A percentile compares a stretch with the other conserved stretches of the same genome.
Evolutionary conservation across 805 yeast genomes (phyloP).

Genomic region (Saturnispora halmiae): DNA sequence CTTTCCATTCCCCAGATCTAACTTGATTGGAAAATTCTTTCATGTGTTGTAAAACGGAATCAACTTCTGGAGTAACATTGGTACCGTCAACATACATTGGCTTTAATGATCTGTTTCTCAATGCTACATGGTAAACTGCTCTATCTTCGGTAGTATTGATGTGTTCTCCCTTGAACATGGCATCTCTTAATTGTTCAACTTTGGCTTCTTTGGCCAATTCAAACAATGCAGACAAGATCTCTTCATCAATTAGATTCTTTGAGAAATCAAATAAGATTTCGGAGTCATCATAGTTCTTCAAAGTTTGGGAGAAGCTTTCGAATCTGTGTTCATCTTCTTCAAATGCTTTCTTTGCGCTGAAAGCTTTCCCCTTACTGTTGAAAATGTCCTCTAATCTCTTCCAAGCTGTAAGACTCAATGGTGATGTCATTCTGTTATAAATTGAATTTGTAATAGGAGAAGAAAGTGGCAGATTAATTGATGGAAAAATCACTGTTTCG

Average conservation of each 20-base stretch:
- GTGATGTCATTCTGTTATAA: conserved; percentile 25
- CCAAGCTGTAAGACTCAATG: conserved; percentile 73
- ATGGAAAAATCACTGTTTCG: no score
- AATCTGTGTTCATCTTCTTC: conserved; percentile 65
- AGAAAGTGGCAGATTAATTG: background rate
- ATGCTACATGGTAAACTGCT: conserved; percentile 95
- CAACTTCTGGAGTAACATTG: conserved; percentile 87
- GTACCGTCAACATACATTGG: conserved; percentile 83
- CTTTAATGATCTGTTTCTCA: conserved; percentile 83
- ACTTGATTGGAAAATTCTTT: conserved; percentile 86
- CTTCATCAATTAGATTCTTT: conserved; percentile 86
- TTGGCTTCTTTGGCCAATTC: conserved; percentile 84
- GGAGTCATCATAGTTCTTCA: conserved; percentile 78
- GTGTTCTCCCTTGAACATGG: conserved; percentile 85
- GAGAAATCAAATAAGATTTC: conserved; percentile 90
- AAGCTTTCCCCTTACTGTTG: conserved; percentile 57
- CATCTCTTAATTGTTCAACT: conserved; percentile 80
- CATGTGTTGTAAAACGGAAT: conserved; percentile 88
- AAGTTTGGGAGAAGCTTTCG: conserved; percentile 65
- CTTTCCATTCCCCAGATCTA: conserved; percentile 92
- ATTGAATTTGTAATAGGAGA: background rate
- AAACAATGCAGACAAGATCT: conserved; percentile 56
- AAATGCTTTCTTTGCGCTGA: conserved; percentile 74
- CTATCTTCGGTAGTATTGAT: conserved; percentile 94
- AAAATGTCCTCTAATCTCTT: conserved; percentile 61